These are phyloP conservation scores for Saccharomyces hybrid DNA, from an alignment of 1,139 yeast genomes.

Conservation along the genomic window DNA sequence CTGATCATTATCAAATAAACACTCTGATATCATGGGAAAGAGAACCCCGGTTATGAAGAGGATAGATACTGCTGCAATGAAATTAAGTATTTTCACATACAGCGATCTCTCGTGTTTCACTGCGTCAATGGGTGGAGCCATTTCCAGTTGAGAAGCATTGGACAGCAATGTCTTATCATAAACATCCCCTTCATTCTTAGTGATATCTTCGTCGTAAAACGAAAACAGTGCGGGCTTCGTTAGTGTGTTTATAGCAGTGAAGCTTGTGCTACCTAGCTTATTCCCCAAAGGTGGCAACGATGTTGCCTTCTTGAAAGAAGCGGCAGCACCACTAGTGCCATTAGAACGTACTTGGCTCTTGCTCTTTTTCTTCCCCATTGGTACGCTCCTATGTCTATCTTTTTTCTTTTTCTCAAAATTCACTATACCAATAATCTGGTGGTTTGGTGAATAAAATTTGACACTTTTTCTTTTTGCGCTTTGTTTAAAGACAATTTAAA, in stretches of 20 bases:
- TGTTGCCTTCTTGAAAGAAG: neutral
- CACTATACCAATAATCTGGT: no score
- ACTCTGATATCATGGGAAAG: neutral
- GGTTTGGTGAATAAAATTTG: neutral
- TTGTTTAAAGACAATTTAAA: neutral
- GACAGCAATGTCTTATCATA: constrained; percentile 12
- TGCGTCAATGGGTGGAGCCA: constrained; percentile 12
- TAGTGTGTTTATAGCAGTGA: constrained; percentile 13
- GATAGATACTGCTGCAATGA: neutral
- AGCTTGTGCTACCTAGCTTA: constrained; percentile 15
- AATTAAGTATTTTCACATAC: neutral
- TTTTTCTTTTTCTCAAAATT: neutral
- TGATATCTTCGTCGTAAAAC: constrained; percentile 26
- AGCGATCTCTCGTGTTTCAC: neutral
- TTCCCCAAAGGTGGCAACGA: neutral
- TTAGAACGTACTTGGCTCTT: neutral
- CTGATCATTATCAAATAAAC: neutral
- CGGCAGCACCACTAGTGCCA: neutral
- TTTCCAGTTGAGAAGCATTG: constrained; percentile 8
- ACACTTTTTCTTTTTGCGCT: neutral
- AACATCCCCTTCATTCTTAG: constrained; percentile 21
- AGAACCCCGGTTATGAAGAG: neutral
- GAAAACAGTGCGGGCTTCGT: constrained; percentile 26
- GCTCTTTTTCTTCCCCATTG: neutral
- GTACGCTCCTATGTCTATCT: neutral